These are phyloP conservation scores for Alliaria petiolata DNA, from an alignment of 345 rosid genomes.

Conservation along the genomic window DNA sequence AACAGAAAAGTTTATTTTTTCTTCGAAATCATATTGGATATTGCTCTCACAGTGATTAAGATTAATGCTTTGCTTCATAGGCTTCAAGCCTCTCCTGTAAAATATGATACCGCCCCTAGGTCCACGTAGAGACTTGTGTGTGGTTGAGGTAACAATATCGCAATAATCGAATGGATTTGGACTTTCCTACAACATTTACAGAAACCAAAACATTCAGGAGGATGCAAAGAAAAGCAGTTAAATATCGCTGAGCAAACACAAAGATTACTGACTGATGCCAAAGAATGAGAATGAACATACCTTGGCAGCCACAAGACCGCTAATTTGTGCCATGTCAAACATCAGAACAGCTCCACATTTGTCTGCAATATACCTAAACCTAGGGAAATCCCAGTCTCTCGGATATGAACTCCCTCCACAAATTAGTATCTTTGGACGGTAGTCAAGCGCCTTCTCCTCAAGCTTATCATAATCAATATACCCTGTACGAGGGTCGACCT, in stretches of 20 bases:
- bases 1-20: constrained; percentile 82
- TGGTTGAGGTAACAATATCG: constrained; percentile 90
- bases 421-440: constrained; percentile 76
- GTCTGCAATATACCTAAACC: constrained; percentile 78
- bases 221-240: not conserved
- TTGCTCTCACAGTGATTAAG: constrained; percentile 53
- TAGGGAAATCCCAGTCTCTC: constrained; percentile 71
- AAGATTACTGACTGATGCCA: constrained; percentile 1
- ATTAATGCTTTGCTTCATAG: constrained; percentile 53
- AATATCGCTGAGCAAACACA: not conserved
- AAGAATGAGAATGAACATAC: constrained; percentile 32
- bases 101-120: constrained; percentile 94
- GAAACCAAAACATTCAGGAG: constrained; percentile 11
- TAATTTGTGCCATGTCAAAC: constrained; percentile 84
- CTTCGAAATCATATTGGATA: constrained; percentile 71
- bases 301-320: constrained; percentile 92
- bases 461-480: constrained; percentile 70
- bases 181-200: constrained; percentile 48
- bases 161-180: constrained; percentile 79
- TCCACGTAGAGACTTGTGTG: constrained; percentile 90
- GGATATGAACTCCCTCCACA: constrained; percentile 93
- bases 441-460: constrained; percentile 84
- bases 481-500: constrained; percentile 70
- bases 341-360: constrained; percentile 65
- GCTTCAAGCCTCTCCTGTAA: constrained; percentile 70